Conservation (phyloP, 2,329 filamentous ascomycete species). For the Trichophaea hybrida region DNA sequence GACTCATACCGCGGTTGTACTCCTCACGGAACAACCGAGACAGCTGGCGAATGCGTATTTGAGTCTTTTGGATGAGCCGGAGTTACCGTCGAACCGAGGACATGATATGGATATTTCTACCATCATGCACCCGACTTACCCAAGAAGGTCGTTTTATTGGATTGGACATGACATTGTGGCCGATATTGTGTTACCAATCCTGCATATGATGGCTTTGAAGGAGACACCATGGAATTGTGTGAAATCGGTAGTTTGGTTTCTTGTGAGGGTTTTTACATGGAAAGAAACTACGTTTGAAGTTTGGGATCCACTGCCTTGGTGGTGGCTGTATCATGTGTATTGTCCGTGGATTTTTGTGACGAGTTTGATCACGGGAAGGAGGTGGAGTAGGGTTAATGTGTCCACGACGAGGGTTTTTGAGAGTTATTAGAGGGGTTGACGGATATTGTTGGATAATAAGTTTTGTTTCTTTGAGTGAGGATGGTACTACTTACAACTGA, state of each 20-base stretch:
- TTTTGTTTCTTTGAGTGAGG: too few species aligned
- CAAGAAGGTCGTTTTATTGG: constrained; percentile 35
- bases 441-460: background rate
- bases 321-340: constrained; percentile 44
- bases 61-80: constrained; percentile 31
- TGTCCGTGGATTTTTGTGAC: constrained; percentile 41
- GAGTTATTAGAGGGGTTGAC: constrained; percentile 2
- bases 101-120: background rate
- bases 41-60: constrained; percentile 43
- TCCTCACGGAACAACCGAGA: constrained; percentile 39
- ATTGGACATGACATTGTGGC: constrained; percentile 50
- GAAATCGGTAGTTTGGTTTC: constrained; percentile 24
- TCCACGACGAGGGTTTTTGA: constrained; percentile 49
- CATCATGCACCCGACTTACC: background rate
- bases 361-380: constrained; percentile 34
- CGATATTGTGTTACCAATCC: constrained; percentile 37
- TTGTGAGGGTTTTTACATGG: constrained; percentile 32
- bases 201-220: constrained; percentile 22
- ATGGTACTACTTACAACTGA: too few species aligned
- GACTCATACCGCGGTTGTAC: constrained; percentile 50
- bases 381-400: constrained; percentile 53
- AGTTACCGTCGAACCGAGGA: background rate
- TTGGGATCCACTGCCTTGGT: constrained; percentile 44
- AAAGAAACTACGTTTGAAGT: constrained; percentile 41
- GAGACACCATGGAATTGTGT: constrained; percentile 13